A percentile compares a stretch with the other conserved stretches of the same genome.
Evolutionary conservation across 495 filamentous ascomycete species (phyloP).

Genomic region (Podospora anserina): DNA sequence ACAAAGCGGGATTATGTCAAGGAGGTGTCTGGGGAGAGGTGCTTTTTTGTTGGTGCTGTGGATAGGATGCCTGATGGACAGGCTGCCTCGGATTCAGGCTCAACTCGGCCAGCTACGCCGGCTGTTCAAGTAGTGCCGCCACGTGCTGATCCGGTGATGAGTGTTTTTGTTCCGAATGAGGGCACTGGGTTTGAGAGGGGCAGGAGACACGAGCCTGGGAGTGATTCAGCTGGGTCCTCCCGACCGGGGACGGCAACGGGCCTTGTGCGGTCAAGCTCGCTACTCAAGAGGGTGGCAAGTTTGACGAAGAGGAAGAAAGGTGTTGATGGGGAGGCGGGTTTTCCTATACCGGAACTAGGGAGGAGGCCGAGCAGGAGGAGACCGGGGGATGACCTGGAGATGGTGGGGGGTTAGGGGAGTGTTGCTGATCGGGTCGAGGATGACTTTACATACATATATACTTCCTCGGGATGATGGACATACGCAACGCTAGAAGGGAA

Average conservation of each 20-base stretch:
- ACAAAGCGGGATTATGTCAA: not conserved
- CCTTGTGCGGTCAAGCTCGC: not conserved
- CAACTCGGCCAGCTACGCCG: not conserved
- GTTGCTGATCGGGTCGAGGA: not conserved
- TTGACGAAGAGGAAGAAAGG: not conserved
- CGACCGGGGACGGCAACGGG: not conserved
- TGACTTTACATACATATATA: not conserved
- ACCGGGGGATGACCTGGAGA: not conserved
- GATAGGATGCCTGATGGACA: not conserved
- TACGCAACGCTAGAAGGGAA: not conserved
- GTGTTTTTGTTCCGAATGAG: not conserved
- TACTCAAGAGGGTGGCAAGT: not conserved
- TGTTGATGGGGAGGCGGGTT: not conserved
- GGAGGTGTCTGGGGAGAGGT: conserved; percentile 1
- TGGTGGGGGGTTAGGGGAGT: not conserved
- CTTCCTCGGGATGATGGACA: not conserved
- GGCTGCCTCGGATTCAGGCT: not conserved
- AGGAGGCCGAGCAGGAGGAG: not conserved
- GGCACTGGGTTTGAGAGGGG: not conserved
- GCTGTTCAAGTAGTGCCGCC: not conserved
- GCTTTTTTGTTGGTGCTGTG: not conserved
- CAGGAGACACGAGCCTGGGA: not conserved
- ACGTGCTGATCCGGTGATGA: not conserved
- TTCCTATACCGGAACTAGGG: not conserved
- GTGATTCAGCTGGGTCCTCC: not conserved